These are phyloP conservation scores for Saxispiralis lemnorum DNA, from an alignment of 495 filamentous ascomycete species.

Conservation along the genomic window DNA sequence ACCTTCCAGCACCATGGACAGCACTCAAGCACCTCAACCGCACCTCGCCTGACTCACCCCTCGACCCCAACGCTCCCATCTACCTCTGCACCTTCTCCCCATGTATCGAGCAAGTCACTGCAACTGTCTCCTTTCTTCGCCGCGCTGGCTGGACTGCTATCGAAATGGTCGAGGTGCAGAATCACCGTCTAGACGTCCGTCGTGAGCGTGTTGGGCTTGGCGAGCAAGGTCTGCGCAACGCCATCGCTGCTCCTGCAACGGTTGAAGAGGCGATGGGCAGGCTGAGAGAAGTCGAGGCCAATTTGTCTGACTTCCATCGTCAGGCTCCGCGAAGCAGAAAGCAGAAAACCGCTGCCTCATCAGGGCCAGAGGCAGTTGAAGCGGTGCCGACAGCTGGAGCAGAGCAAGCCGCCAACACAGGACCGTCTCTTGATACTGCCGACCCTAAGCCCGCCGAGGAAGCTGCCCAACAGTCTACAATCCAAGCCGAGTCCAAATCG, in stretches of 20 bases:
- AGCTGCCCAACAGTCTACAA: slow-evolving; percentile 12
- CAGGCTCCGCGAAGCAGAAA: too few relatives aligned
- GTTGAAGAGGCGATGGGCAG: slow-evolving; percentile 63
- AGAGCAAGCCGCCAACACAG: too few relatives aligned
- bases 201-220: slow-evolving; percentile 59
- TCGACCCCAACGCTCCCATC: slow-evolving; percentile 47
- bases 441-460: slow-evolving; percentile 10
- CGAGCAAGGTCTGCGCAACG: slow-evolving; percentile 38
- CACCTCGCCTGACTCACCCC: slow-evolving; percentile 38
- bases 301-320: slow-evolving; percentile 37
- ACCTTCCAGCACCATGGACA: slow-evolving; percentile 84
- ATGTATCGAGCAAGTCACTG: slow-evolving; percentile 85
- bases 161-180: slow-evolving; percentile 70
- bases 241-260: slow-evolving; percentile 40
- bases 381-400: too few relatives aligned
- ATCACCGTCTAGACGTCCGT: slow-evolving; percentile 60
- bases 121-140: slow-evolving; percentile 62
- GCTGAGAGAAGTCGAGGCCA: slow-evolving; percentile 53
- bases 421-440: too few relatives aligned
- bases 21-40: slow-evolving; percentile 73
- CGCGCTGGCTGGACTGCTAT: slow-evolving; percentile 76
- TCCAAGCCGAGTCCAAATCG: neutral
- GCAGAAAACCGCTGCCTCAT: too few relatives aligned
- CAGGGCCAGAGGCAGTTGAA: slow-evolving; percentile 11
- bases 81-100: slow-evolving; percentile 88